Evolutionary conservation across 192 early-diverging fungal species (phyloP), one percentile per base, ranked within the genome.

Genomic region (Podila minutissima): DNA sequence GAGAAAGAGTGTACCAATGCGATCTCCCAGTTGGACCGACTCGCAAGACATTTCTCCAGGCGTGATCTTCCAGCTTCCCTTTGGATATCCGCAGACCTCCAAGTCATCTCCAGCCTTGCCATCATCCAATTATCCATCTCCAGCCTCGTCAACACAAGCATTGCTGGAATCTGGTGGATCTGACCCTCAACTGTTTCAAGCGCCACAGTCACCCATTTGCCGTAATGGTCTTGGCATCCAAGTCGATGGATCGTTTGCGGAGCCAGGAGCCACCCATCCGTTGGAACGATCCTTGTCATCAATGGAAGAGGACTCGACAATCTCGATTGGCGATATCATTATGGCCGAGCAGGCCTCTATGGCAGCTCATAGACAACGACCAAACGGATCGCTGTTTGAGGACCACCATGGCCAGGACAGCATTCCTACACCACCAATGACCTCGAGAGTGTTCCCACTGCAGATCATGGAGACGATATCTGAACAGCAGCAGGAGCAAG

Each of bases 1-100:
- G 28, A 60, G 77, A 35, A 81, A 81, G 71, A 73, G 71, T 51
- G 67, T 81, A 0, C 77, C 77, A 10, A 81, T 72, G 66, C 61
- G 77, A 20, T 72, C 77, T 1, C 77, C 77, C 3, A 69, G 66
- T 17, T 62, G 60, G 48, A 37, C 41, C 4, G 66, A 73, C 22
- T 58, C 71, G 8, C 77, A 69, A 46, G 77, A 81, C 13, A 29
- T 37, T 7, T 63, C 74, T 4, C 74, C 74, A 3, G 74, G 77
- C 7, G 77, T 81, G 17, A 72, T 81, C 48, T 81, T 81, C 29
- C 71, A 67, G 29, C 33, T 81, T 13, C 77, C 77, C 1, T 81
- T 81, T 32, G 77, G 77, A 53, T 35, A 66, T 19, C n/a, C 69
- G 6, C 35, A 37, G 35, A 60, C 70, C 15, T 59, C 64, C 0